Evolutionary conservation across 768 basidiomycete genomes (phyloP), one percentile per base, ranked within the genome.

Genomic region (Russula compacta): DNA sequence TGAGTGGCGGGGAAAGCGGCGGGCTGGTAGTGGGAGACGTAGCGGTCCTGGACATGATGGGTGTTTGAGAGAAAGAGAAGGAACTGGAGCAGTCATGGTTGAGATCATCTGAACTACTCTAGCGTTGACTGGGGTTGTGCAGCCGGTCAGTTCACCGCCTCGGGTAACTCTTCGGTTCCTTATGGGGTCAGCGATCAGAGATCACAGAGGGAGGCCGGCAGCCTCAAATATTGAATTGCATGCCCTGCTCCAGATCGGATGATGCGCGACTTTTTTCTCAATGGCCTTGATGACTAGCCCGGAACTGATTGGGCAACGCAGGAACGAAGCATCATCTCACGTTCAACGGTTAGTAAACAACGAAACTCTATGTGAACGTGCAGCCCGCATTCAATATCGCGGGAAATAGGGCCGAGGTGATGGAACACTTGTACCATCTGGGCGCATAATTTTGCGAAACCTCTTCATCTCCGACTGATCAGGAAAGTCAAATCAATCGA

Each of bases 1-100:
- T 57, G 33, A 47, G 63, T 21, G 55, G 49, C 7, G 63, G 63
- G 21, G 60, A 57, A 19, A 43, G 24, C 12, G 60, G 56, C 3
- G 63, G 63, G 14, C 63, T 64, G 44, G 36, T 24, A 14, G 55
- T 4, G 19, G 44, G 39, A 46, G 12, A 52, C 6, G 51, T 29
- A 43, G 53, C 29, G 52, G 24, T 35, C 43, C 15, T 32, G n/a
- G 58, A 54, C 65, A 66, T 66, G 64, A 55, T 66, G 63, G 63
- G 38, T 12, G 63, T 59, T 8, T n/a, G n/a, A n/a, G n/a, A n/a
- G n/a, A n/a, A 3, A 29, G 63, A 40, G 58, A 46, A 40, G 47
- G 53, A 65, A 59, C n/a, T 24, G 17, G 53, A 15, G 17, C 57
- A 46, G 14, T 15, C 8, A 35, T 44, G 38, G 24, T 49, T 24